phyloP scores from a whole-genome alignment of 148 eudicot species.

The Simmondsia chinensis region DNA sequence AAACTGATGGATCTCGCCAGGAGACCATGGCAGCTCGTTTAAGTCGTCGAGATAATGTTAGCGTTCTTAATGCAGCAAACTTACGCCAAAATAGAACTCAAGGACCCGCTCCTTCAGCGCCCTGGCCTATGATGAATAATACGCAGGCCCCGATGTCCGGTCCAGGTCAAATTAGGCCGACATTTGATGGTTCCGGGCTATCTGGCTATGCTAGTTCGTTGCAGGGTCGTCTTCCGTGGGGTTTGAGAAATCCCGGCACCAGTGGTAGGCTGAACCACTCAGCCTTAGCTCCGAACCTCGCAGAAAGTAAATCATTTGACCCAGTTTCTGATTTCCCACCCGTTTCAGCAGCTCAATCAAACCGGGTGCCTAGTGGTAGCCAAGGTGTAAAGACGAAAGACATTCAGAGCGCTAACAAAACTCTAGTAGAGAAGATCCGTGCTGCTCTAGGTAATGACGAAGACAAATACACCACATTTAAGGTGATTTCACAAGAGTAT shows the following conservation, averaged over 20 bases:
- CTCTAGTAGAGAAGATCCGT: slow-evolving; percentile 81
- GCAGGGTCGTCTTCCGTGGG: slow-evolving; percentile 34
- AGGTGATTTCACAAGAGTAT: slow-evolving; percentile 69
- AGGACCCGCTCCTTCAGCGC: slow-evolving; percentile 12
- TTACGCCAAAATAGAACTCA: slow-evolving; percentile 36
- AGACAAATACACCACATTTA: slow-evolving; percentile 61
- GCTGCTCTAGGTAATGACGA: slow-evolving; percentile 62
- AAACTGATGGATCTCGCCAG: slow-evolving; percentile 25
- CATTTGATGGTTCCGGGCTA: slow-evolving; percentile 18
- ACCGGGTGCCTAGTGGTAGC: slow-evolving; percentile 19
- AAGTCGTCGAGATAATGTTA: slow-evolving; percentile 36
- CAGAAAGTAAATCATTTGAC: slow-evolving; percentile 31
- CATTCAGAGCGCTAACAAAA: slow-evolving; percentile 79
- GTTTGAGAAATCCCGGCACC: slow-evolving; percentile 27
- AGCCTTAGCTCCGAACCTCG: slow-evolving; percentile 59
- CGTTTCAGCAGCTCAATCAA: slow-evolving; percentile 50
- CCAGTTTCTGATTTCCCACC: slow-evolving; percentile 72
- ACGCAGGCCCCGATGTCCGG: slow-evolving; percentile 22
- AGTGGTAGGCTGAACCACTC: slow-evolving; percentile 47
- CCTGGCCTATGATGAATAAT: slow-evolving; percentile 18
- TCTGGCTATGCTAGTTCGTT: slow-evolving; percentile 44
- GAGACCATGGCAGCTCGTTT: slow-evolving; percentile 67
- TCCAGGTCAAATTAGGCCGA: slow-evolving; percentile 29
- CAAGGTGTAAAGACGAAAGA: slow-evolving; percentile 40
- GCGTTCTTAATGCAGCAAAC: slow-evolving; percentile 31